phyloP scores from a whole-genome alignment of 495 filamentous ascomycete genomes.

The Cercophora sp. region DNA sequence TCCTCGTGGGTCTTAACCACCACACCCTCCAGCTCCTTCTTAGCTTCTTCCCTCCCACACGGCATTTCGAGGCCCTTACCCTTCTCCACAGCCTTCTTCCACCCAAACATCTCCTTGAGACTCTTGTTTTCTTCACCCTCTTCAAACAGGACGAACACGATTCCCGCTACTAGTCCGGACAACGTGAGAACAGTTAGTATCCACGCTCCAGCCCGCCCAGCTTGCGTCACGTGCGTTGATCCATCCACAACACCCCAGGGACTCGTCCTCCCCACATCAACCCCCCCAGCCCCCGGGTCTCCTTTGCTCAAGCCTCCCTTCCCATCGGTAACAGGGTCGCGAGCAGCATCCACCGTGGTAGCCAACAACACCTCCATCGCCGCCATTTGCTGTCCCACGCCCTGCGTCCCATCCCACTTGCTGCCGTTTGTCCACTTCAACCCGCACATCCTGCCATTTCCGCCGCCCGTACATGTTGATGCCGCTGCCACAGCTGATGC shows the following conservation, averaged over 20 bases:
- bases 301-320: slow-evolving; percentile 74
- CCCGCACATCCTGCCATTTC: slow-evolving; percentile 63
- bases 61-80: no score
- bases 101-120: no score
- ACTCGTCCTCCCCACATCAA: slow-evolving; percentile 30
- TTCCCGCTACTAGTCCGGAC: slow-evolving; percentile 24
- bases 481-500: slow-evolving; percentile 65
- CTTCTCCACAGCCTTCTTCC: no score
- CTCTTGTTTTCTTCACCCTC: slow-evolving; percentile 31
- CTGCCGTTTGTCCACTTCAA: slow-evolving; percentile 58
- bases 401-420: slow-evolving; percentile 52
- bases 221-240: slow-evolving; percentile 39
- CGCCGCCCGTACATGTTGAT: slow-evolving; percentile 56
- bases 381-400: slow-evolving; percentile 69
- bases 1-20: slow-evolving; percentile 14
- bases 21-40: slow-evolving; percentile 5
- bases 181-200: slow-evolving; percentile 53
- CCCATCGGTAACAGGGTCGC: slow-evolving; percentile 57
- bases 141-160: slow-evolving; percentile 37
- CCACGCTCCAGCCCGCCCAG: slow-evolving; percentile 57
- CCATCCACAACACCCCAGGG: slow-evolving; percentile 15
- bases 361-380: slow-evolving; percentile 64
- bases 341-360: slow-evolving; percentile 46
- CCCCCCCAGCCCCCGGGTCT: slow-evolving; percentile 61
- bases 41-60: background rate